phyloP scores from a whole-genome alignment of 768 basidiomycete species.

The Coprinopsis strossmayeri region DNA sequence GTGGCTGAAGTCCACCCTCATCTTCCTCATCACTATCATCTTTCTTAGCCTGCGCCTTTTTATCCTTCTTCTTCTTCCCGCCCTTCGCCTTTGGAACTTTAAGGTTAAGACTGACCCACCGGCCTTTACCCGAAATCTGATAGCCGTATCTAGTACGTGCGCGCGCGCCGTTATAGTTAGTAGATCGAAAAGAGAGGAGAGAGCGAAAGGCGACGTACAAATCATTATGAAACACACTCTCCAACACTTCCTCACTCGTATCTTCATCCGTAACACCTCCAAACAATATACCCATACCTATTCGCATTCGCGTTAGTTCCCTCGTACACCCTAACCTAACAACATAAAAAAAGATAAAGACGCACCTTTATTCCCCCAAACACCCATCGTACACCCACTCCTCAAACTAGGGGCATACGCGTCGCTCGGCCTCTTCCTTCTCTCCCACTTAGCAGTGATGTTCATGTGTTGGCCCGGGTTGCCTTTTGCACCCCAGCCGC shows the following conservation, averaged over 20 bases:
- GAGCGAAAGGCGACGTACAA: conserved; percentile 46
- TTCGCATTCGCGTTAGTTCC: too few relatives aligned
- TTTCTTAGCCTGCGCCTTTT: conserved; percentile 15
- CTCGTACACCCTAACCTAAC: too few relatives aligned
- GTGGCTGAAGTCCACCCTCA: conserved; percentile 7
- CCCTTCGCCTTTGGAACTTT: conserved; percentile 62
- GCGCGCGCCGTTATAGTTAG: background rate
- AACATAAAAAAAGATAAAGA: too few relatives aligned
- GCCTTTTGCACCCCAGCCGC: conserved; percentile 25
- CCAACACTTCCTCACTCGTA: conserved; percentile 72
- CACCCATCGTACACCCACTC: conserved; percentile 82
- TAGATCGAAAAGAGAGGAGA: too few relatives aligned
- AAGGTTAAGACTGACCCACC: conserved; percentile 74
- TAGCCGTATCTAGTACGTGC: conserved; percentile 59
- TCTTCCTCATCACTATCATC: conserved; percentile 17
- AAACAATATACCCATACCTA: conserved; percentile 75
- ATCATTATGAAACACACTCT: conserved; percentile 86
- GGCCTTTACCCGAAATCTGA: conserved; percentile 64
- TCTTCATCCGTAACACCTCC: conserved; percentile 89
- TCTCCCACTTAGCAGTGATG: conserved; percentile 75
- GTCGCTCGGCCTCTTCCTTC: conserved; percentile 62
- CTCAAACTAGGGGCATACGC: conserved; percentile 67
- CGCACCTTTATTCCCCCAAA: conserved; percentile 64
- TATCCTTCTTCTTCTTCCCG: conserved; percentile 29
- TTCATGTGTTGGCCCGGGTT: too few relatives aligned